Percentiles rank a stretch among this genome's conserved stretches.
These are phyloP conservation scores for Dispira simplex DNA, from an alignment of 192 early-diverging fungal genomes.

Conservation along the genomic window DNA sequence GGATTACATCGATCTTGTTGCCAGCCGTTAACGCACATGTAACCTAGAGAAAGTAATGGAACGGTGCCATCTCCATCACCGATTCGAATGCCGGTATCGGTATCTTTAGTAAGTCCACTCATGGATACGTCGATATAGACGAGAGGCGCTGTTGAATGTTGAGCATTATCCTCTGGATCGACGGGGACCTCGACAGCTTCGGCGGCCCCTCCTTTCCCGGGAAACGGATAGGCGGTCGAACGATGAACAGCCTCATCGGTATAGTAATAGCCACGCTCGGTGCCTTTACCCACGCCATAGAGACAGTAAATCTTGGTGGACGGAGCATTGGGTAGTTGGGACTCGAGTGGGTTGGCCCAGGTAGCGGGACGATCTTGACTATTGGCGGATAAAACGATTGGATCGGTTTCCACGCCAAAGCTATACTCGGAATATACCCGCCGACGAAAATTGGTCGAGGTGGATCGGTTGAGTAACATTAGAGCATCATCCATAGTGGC, in stretches of 20 bases:
- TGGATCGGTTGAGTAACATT: conserved; percentile 32
- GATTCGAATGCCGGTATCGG: conserved; percentile 35
- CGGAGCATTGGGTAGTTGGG: conserved; percentile 49
- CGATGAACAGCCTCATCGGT: conserved; percentile 21
- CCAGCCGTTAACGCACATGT: conserved; percentile 83
- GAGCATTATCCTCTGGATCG: conserved; percentile 9
- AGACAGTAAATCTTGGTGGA: conserved; percentile 67
- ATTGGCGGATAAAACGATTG: conserved; percentile 38
- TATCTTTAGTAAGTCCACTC: conserved; percentile 34
- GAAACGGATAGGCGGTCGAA: background rate
- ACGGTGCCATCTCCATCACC: conserved; percentile 71
- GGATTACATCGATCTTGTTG: conserved; percentile 70
- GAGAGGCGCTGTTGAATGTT: conserved; percentile 14
- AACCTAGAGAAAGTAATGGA: conserved; percentile 68
- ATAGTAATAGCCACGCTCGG: conserved; percentile 79
- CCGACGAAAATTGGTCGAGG: conserved; percentile 27
- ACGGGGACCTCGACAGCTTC: conserved; percentile 11
- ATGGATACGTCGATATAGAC: conserved; percentile 37
- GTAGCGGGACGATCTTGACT: conserved; percentile 34
- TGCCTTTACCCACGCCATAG: conserved; percentile 63
- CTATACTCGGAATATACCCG: conserved; percentile 44
- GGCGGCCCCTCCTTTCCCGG: background rate
- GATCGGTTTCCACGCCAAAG: conserved; percentile 40
- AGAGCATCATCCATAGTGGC: conserved; percentile 25
- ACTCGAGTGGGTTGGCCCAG: conserved; percentile 73